These are phyloP conservation scores for Ophiostoma sp. DNA, from an alignment of 2,329 filamentous ascomycete genomes.

Conservation along the genomic window DNA sequence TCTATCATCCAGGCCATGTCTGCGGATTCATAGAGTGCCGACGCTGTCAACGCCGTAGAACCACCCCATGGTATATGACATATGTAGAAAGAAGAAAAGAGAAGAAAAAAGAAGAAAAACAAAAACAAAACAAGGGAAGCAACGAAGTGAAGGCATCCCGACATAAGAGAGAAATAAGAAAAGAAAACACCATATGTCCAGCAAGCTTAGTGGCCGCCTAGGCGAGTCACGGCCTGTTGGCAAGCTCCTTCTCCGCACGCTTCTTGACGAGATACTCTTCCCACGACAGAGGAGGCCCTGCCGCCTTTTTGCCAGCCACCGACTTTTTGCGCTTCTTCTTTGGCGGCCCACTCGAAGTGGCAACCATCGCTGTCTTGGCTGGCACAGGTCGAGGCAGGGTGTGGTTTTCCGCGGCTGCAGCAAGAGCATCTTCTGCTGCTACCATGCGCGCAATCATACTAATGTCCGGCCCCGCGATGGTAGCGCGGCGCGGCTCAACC, in stretches of 20 bases:
- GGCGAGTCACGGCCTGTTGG: background rate
- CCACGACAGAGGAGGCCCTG: background rate
- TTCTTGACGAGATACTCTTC: background rate
- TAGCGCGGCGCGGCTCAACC: background rate
- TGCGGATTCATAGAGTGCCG: background rate
- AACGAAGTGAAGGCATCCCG: no score
- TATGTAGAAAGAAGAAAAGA: background rate
- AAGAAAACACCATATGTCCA: background rate
- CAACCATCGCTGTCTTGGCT: background rate
- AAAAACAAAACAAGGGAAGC: background rate
- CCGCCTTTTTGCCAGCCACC: background rate
- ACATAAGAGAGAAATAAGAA: background rate
- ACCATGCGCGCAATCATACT: background rate
- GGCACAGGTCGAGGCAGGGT: background rate
- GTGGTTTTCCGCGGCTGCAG: background rate
- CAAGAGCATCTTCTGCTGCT: background rate
- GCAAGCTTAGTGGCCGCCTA: background rate
- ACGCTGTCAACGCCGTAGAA: background rate
- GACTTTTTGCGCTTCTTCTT: background rate
- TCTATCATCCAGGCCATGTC: no score
- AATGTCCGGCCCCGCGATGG: background rate
- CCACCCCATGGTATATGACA: background rate
- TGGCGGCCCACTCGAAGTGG: background rate
- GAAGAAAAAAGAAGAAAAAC: background rate
- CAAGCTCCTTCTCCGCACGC: background rate